These are phyloP conservation scores for Crinitomyces ghanaensis DNA, from an alignment of 805 yeast genomes.

Conservation along the genomic window DNA sequence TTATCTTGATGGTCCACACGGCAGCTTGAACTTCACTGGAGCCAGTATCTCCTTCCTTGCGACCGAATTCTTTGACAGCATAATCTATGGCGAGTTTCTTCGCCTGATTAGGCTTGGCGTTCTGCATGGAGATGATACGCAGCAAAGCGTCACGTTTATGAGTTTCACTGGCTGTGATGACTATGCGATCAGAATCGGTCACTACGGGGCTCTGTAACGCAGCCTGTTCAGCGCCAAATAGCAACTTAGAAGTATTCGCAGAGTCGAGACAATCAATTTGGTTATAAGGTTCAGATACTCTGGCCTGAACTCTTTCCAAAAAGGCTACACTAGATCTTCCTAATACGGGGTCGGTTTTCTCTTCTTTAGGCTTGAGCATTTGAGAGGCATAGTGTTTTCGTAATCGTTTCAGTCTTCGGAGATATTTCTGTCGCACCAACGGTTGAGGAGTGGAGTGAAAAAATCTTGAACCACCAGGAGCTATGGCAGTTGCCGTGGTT, in stretches of 20 bases:
- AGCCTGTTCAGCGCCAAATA: slow-evolving; percentile 68
- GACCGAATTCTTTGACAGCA: slow-evolving; percentile 70
- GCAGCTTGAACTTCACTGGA: slow-evolving; percentile 97
- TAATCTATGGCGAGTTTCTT: slow-evolving; percentile 45
- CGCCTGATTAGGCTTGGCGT: slow-evolving; percentile 49
- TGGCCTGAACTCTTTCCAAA: slow-evolving; percentile 52
- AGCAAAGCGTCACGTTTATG: slow-evolving; percentile 55
- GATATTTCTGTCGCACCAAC: slow-evolving; percentile 10
- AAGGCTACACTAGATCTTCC: slow-evolving; percentile 62
- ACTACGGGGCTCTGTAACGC: slow-evolving; percentile 25
- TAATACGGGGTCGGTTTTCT: slow-evolving; percentile 68
- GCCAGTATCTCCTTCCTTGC: slow-evolving; percentile 85
- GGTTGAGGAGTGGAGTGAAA: slow-evolving; percentile 5
- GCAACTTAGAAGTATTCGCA: slow-evolving; percentile 59
- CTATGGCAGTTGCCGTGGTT: too few species aligned
- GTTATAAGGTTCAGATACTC: slow-evolving; percentile 52
- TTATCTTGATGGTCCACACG: slow-evolving; percentile 67
- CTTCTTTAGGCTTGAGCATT: slow-evolving; percentile 18
- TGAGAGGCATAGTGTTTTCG: slow-evolving; percentile 21
- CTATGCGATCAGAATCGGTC: too few species aligned
- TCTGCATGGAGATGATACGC: slow-evolving; percentile 64
- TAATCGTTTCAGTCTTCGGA: slow-evolving; percentile 14
- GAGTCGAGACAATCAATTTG: slow-evolving; percentile 48
- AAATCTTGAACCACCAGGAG: too few species aligned
- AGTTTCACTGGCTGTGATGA: slow-evolving; percentile 30